A percentile compares a stretch with the other conserved stretches of the same genome.
These are phyloP conservation scores for Pseudocercospora ulei DNA, from an alignment of 2,329 filamentous ascomycete genomes.

Conservation along the genomic window DNA sequence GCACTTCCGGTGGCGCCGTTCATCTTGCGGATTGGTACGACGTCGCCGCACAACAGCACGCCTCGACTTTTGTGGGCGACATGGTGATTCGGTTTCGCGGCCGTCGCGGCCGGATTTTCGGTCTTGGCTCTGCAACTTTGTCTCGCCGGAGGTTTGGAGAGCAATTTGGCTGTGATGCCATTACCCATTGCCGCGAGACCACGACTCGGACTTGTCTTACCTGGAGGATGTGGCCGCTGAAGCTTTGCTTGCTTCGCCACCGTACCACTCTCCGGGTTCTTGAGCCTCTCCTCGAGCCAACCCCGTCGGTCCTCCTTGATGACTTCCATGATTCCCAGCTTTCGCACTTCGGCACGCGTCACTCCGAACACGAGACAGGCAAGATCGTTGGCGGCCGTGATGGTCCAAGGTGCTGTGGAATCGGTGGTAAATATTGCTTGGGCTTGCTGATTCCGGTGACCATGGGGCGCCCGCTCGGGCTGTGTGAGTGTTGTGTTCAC, in stretches of 20 bases:
- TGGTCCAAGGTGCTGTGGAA: constrained; percentile 81
- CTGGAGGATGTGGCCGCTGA: constrained; percentile 24
- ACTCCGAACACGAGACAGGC: constrained; percentile 98
- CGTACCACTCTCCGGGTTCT: constrained; percentile 47
- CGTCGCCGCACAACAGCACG: constrained; percentile 87
- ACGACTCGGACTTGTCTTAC: constrained; percentile 34
- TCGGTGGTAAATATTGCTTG: constrained; percentile 99
- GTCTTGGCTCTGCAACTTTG: constrained; percentile 54
- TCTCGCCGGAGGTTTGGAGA: constrained; percentile 68
- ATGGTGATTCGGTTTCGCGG: constrained; percentile 39
- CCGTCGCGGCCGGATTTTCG: constrained; percentile 49
- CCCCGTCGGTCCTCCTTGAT: constrained; percentile 78
- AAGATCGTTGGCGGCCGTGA: constrained; percentile 88
- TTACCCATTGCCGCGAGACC: constrained; percentile 56
- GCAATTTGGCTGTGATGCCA: constrained; percentile 75
- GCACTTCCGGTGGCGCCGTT: constrained; percentile 87
- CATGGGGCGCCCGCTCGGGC: constrained; percentile 51
- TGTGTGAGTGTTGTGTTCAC: constrained; percentile 32
- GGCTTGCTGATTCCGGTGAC: constrained; percentile 82
- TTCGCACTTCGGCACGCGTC: constrained; percentile 87
- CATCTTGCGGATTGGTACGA: constrained; percentile 94
- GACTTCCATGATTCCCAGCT: constrained; percentile 88
- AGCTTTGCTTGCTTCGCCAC: constrained; percentile 21
- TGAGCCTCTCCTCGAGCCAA: constrained; percentile 81
- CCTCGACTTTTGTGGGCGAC: constrained; percentile 69